phyloP scores from a whole-genome alignment of 495 filamentous ascomycete species.

The Filosporella fistucella region DNA sequence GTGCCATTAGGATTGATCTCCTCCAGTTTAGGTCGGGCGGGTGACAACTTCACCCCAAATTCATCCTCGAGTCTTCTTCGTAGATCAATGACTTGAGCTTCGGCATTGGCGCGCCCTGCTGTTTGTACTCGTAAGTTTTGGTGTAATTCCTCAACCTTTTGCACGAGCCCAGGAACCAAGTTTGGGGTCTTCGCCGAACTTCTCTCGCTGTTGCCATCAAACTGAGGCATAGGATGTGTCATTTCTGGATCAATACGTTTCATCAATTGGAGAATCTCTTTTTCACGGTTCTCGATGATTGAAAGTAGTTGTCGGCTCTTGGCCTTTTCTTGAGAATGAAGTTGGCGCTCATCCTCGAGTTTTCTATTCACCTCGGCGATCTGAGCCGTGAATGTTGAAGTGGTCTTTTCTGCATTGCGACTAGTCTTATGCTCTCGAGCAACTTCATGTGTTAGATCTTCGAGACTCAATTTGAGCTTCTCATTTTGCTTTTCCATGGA shows the following conservation, averaged over 20 bases:
- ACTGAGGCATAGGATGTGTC: constrained; percentile 37
- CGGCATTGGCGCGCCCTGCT: constrained; percentile 79
- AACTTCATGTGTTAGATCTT: constrained; percentile 93
- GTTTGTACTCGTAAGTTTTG: constrained; percentile 79
- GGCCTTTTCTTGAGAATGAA: constrained; percentile 78
- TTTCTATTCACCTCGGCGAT: constrained; percentile 84
- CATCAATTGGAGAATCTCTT: constrained; percentile 75
- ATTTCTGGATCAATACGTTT: constrained; percentile 82
- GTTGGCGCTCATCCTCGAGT: constrained; percentile 85
- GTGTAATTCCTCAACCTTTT: constrained; percentile 83
- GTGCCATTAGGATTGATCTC: constrained; percentile 86
- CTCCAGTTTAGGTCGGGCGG: constrained; percentile 56
- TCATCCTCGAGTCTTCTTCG: constrained; percentile 68
- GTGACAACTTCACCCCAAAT: constrained; percentile 70
- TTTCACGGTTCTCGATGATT: constrained; percentile 69
- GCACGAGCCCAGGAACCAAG: constrained; percentile 65
- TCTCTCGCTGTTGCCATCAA: constrained; percentile 34
- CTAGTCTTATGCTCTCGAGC: constrained; percentile 86
- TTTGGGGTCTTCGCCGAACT: constrained; percentile 52
- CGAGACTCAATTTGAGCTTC: constrained; percentile 81
- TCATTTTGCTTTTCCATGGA: constrained; percentile 94
- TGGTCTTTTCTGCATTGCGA: constrained; percentile 84
- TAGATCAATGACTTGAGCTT: constrained; percentile 77
- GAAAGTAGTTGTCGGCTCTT: constrained; percentile 78
- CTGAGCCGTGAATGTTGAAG: constrained; percentile 78